Conservation (phyloP, 768 basidiomycete species). For the Naganishia vaughanmartiniae region DNA sequence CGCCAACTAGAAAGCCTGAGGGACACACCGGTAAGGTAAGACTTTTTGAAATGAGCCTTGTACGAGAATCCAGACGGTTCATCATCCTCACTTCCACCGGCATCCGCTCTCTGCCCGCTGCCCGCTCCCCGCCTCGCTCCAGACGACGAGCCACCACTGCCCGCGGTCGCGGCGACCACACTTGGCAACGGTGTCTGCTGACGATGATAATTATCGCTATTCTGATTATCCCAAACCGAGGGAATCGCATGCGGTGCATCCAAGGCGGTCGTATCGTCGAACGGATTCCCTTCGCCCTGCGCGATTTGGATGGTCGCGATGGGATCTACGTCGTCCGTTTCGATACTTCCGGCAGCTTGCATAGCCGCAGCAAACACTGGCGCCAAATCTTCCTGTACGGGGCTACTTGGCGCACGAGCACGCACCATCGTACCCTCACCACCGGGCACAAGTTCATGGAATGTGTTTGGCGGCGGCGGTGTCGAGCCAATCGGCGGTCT, state of each 20-base stretch:
- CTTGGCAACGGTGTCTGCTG: constrained; percentile 27
- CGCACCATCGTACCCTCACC: not conserved
- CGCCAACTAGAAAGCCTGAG: too few relatives aligned
- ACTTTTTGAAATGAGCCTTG: constrained; percentile 67
- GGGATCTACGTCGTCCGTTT: too few relatives aligned
- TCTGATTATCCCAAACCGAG: constrained; percentile 22
- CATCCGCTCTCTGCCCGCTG: not conserved
- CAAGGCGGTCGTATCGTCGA: constrained; percentile 9
- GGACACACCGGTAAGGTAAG: constrained; percentile 67
- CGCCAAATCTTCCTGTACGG: constrained; percentile 7
- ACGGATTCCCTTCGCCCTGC: not conserved
- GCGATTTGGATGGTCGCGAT: not conserved
- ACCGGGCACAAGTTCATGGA: not conserved
- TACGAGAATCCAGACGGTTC: constrained; percentile 58
- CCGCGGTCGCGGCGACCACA: not conserved
- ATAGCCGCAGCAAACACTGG: not conserved
- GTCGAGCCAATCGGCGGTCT: not conserved
- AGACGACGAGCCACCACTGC: not conserved
- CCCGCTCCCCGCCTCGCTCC: not conserved
- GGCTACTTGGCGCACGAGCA: constrained; percentile 7
- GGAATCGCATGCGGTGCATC: constrained; percentile 16
- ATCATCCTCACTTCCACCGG: not conserved
- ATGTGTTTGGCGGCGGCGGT: not conserved
- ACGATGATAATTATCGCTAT: constrained; percentile 15
- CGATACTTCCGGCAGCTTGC: too few relatives aligned